Base-by-base conservation (phyloP, 139 green algal species). In the Pycnococcus provasolii region DNA sequence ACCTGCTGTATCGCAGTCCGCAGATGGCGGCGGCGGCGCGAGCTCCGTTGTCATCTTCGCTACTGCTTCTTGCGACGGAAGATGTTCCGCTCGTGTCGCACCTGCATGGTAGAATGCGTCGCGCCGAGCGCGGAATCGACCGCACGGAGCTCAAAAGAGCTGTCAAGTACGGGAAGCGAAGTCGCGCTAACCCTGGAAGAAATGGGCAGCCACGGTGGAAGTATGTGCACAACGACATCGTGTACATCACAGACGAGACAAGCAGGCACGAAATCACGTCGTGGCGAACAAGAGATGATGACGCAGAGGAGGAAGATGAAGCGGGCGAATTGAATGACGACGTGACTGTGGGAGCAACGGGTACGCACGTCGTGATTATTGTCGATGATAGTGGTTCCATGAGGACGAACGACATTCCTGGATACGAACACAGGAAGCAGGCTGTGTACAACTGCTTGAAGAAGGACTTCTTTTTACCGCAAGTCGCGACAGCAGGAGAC, bases 241-340 rank as follows among this genome's bases (percentile, higher is more conserved):
- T 81, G 11, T 81, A 76, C 70, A 70, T 81, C 47, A 81, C 75
- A 2, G 75, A 81, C 50, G 66, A 62, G 1, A 71, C 45, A 44
- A 73, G 66, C 45, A 68, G 75, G 1, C 71, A 81, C 47, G 75
- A 76, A 61, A 67, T 81, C 50, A 77, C 75, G 46, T 73, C 60
- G 58, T 81, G 75, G 75, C 42, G 46, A 2, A 9, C 66, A 26
- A 26, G 26, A 8, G 60, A 64, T 0, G 59, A 66, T 8, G 59
- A 6, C 11, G 50, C 11, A 55, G 50, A 37, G 11, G 11, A 11
- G 50, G 50, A 55, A 55, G 50, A 11, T 55, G 11, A 26, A 55
- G 50, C 13, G 50, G 11, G 50, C 50, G 13, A 55, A 55, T 55
- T 55, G 26, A 26, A 26, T 26, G 26, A 26, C 26, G 26, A 26